These are phyloP conservation scores for Starmerella ratchasimensis DNA, from an alignment of 805 yeast species.

Conservation along the genomic window DNA sequence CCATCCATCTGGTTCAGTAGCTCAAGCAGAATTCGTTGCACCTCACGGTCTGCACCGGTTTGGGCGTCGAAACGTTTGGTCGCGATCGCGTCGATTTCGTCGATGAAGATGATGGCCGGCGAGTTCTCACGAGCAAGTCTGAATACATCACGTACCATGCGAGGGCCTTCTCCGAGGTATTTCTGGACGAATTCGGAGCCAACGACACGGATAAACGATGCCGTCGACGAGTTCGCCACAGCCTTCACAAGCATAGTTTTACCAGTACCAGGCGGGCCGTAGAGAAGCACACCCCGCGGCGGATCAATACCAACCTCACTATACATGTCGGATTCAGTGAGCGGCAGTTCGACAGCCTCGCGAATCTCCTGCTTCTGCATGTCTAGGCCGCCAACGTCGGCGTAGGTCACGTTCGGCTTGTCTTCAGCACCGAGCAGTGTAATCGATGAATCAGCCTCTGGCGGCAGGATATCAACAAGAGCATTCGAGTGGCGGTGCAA, in stretches of 20 bases:
- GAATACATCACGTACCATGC: conserved; percentile 98
- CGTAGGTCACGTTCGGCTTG: conserved; percentile 89
- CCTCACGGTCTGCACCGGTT: conserved; percentile 99
- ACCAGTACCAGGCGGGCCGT: conserved; percentile 99
- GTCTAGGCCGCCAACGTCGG: conserved; percentile 97
- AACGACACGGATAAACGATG: conserved; percentile 88
- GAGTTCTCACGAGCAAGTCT: conserved; percentile 94
- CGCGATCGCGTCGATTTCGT: conserved; percentile 98
- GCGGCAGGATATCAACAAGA: conserved; percentile 90
- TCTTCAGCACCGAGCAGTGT: conserved; percentile 91
- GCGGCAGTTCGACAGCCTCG: conserved; percentile 95
- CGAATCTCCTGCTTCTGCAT: conserved; percentile 98
- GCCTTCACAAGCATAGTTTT: conserved; percentile 98
- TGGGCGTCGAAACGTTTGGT: conserved; percentile 98
- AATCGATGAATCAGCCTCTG: conserved; percentile 95
- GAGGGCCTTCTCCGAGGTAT: conserved; percentile 97
- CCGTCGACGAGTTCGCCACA: conserved; percentile 92
- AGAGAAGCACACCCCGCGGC: conserved; percentile 90
- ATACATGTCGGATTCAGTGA: conserved; percentile 89
- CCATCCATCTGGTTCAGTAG: conserved; percentile 98
- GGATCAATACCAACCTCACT: conserved; percentile 98
- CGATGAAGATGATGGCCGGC: conserved; percentile 93
- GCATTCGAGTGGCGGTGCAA: conserved; percentile 98
- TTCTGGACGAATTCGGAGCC: conserved; percentile 98
- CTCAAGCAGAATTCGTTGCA: conserved; percentile 92